Evolutionary conservation across 2,329 filamentous ascomycete species (phyloP).

Genomic region (Aureobasidium sp.): DNA sequence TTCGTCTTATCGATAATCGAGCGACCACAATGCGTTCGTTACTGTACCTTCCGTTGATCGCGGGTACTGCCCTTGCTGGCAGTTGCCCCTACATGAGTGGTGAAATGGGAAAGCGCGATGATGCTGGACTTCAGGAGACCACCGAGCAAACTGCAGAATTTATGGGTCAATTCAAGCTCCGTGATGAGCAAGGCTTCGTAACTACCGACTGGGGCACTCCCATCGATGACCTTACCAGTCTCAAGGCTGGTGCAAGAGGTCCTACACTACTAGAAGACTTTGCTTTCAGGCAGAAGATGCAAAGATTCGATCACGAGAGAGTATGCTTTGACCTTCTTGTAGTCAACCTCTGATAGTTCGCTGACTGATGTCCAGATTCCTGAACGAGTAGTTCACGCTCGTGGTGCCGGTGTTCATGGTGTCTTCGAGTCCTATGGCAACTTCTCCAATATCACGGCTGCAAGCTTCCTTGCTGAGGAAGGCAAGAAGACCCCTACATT

Average conservation of each 20-base stretch:
- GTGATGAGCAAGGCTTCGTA: constrained; percentile 7
- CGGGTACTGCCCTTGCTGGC: constrained; percentile 6
- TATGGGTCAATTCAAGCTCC: constrained; percentile 11
- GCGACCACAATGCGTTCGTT: neutral
- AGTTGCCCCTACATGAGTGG: constrained; percentile 9
- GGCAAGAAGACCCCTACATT: constrained; percentile 63
- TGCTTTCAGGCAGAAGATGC: constrained; percentile 63
- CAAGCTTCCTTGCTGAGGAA: constrained; percentile 40
- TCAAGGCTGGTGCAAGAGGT: constrained; percentile 31
- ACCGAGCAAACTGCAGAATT: constrained; percentile 5
- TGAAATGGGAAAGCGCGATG: constrained; percentile 4
- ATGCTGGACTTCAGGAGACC: neutral
- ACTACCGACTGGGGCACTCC: constrained; percentile 13
- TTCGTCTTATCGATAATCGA: neutral
- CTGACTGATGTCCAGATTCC: constrained; percentile 49
- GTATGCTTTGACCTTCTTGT: constrained; percentile 27
- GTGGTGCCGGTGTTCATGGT: constrained; percentile 18
- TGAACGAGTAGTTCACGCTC: constrained; percentile 26
- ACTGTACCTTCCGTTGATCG: neutral
- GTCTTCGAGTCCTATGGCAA: constrained; percentile 51
- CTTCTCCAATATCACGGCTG: constrained; percentile 51
- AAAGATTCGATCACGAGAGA: constrained; percentile 65
- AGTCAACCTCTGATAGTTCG: constrained; percentile 27
- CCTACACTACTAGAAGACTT: constrained; percentile 61
- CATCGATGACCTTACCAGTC: constrained; percentile 7